Percentiles rank a stretch among this genome's conserved stretches.
phyloP scores from a whole-genome alignment of 2,329 filamentous ascomycete genomes.

The Epichloe elymi region DNA sequence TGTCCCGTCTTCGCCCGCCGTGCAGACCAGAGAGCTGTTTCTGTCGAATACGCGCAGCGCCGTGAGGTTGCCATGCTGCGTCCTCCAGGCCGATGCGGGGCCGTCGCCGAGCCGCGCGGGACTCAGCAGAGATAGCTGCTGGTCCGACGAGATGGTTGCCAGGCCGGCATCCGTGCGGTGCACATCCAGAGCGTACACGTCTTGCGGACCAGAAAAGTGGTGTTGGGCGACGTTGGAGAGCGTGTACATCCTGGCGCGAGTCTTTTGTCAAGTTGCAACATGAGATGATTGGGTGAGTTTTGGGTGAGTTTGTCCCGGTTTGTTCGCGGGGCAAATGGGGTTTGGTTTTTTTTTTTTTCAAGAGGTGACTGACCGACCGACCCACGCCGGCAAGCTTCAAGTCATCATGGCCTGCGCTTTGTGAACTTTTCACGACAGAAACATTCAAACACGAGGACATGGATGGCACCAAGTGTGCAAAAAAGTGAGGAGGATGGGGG shows the following conservation, averaged over 20 bases:
- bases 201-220: slow-evolving; percentile 15
- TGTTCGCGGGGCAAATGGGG: no score
- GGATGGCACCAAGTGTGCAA: no score
- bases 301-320: no score
- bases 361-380: no score
- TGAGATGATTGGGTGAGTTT: no score
- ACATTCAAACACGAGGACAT: no score
- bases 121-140: slow-evolving; percentile 54
- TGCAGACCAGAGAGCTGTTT: slow-evolving; percentile 43
- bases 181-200: slow-evolving; percentile 47
- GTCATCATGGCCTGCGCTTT: no score
- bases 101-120: slow-evolving; percentile 40
- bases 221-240: slow-evolving; percentile 20
- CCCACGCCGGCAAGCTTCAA: no score
- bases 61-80: slow-evolving; percentile 49
- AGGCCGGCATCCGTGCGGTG: slow-evolving; percentile 37
- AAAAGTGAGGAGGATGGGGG: no score
- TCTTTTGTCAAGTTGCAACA: neutral
- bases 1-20: slow-evolving; percentile 58
- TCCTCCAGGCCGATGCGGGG: slow-evolving; percentile 34
- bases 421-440: no score
- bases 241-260: slow-evolving; percentile 17
- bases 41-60: slow-evolving; percentile 44
- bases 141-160: slow-evolving; percentile 55
- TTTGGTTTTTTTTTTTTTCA: no score